Evolutionary conservation across 2,329 filamentous ascomycete species (phyloP), one percentile per base, ranked within the genome.

Genomic region (Sporothrix luriei): DNA sequence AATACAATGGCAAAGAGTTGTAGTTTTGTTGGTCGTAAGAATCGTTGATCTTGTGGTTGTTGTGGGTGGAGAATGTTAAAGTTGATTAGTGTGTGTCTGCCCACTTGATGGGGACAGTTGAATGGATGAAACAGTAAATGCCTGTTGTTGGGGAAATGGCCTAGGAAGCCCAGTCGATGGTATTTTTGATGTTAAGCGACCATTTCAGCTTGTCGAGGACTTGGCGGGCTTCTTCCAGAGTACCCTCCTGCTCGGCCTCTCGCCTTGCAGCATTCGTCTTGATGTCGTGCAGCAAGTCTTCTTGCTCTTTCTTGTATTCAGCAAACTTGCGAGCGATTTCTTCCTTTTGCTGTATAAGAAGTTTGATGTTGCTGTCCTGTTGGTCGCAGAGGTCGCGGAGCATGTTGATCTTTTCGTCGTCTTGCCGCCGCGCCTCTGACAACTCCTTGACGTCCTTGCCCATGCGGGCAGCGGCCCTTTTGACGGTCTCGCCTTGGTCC

Each of bases 321-420:
- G 87, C 85, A 79, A 91, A 91, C 73, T 86, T 80, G 61, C 79
- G 79, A 19, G 80, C 78, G 71, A 93, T 87, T 19, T 85, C 85
- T 38, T 86, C 84, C 75, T 91, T 91, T 75, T 90, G 85, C 64
- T 84, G 82, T 70, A 80, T 79, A 29, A 89, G 80, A 70, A 87
- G 82, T 69, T 86, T 85, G 70, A 91, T 84, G 74, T 92, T 91
- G 75, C 85, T 84, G 73, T 91, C 86, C 76, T 92, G 88, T 78
- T 93, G 90, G 73, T 92, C 90, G 76, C 87, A 90, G 43, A 93
- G 83, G 71, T 91, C 88, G 66, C 88, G 84, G 66, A 93, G 81
- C 43, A 86, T 87, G 71, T 81, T 83, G 73, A 91, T 88, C 78
- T 85, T 87, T 76, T 85, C 84, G 74, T 89, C 87, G 75, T 91